Base-by-base conservation (phyloP, 495 filamentous ascomycete species). In the Daldinia bambusicola region DNA sequence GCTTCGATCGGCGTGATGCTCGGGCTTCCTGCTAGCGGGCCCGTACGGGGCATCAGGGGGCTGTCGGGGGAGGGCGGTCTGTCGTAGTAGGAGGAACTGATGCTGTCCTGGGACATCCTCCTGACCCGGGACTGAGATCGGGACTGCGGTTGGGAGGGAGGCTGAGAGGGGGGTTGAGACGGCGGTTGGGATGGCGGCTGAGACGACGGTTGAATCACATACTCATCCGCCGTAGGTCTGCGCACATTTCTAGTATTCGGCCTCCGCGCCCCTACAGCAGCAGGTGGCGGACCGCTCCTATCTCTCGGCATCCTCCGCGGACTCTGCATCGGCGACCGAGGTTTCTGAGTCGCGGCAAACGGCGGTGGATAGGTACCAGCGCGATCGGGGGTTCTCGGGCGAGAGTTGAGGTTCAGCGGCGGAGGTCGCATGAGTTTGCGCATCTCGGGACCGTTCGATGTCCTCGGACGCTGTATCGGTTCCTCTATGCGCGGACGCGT, bases 1-100 rank as follows among this genome's bases (percentile, higher is more conserved):
- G 70, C 41, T 14, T 72, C 70, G 12, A 69, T 41, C 31, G 67
- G 68, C 7, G 66, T 53, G 63, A 76, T 74, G 38, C 63, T 57
- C 5, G 74, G 70, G 55, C 74, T 77, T 7, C 56, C 38, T 18
- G 75, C 73, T 0, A 77, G 60, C 1, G 75, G 75, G 1, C 75
- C 75, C 5, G 70, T 70, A 3, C 69, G 66, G 1, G 75, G 75
- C 36, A 77, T 71, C 8, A 77, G 36, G 0, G 75, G 75, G 31
- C 70, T 76, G 63, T 77, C 75, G 14, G 75, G 75, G 1, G 75
- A 77, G 0, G 63, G 60, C 6, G 75, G 75, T 9, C 65, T 67
- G 18, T 70, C 62, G 14, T 53, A 69, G 63, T 38, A 43, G 34
- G 70, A 51, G 34, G 70, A 51, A 34, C 38, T 30, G 1, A 12